Base-by-base conservation (phyloP, 2,329 filamentous ascomycete genomes). In the Penicillium sp. region DNA sequence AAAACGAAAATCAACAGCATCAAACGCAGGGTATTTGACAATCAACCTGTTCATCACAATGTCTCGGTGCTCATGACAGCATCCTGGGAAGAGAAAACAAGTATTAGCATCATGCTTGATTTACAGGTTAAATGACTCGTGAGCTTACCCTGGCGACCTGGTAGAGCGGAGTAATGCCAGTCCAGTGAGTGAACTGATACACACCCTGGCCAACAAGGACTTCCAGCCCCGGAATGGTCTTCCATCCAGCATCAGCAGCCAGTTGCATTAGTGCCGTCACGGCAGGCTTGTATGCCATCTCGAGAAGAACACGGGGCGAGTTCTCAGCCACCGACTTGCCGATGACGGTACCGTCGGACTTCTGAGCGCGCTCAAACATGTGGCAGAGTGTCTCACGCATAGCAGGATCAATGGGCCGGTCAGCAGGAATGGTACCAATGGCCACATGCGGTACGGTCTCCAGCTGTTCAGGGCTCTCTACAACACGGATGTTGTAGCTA, bases 221-320 rank as follows among this genome's bases (percentile, higher is more conserved):
- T 68, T 98, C 93, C 35, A 96, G 70, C 0, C 93, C 93, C 6
- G 89, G 84, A 53, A 97, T 85, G 2, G 86, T 89, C 47, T 73
- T 78, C 93, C 93, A 98, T 3, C 85, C 84, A 9, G 80, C 80
- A 57, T 85, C 80, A 59, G 83, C 77, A 2, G 90, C 91, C 64
- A 96, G 73, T 65, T 86, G 79, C 83, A 97, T 96, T 56, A 95
- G 70, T 6, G 85, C 81, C 4, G 93, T 98, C 45, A 87, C 79
- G 0, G 80, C 76, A 18, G 93, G 93, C 69, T 91, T 94, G 70
- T 98, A 98, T 2, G 93, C 91, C 90, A 98, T 95, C 69, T 98
- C 93, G 3, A 97, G 72, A 51, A 97, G 71, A 9, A 93, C 80
- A 18, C 80, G 78, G 26, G 69, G 70, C 5, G 68, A 69, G 44